Percentiles rank a stretch among this genome's conserved stretches.
These are phyloP conservation scores for Panellus pusillus DNA, from an alignment of 768 basidiomycete genomes.

Conservation along the genomic window DNA sequence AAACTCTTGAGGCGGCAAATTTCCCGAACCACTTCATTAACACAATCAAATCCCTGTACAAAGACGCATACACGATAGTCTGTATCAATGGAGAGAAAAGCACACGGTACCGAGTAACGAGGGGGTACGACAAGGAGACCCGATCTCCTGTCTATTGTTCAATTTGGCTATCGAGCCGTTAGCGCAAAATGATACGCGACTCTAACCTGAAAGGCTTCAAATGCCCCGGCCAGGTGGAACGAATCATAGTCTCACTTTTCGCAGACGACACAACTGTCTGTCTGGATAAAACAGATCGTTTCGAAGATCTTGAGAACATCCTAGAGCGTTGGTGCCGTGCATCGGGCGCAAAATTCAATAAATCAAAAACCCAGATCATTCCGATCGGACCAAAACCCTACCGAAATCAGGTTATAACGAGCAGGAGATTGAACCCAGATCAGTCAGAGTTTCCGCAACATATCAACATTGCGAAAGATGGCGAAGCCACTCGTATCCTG, in stretches of 20 bases:
- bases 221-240: conserved; percentile 18
- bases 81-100: conserved; percentile 19
- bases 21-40: conserved; percentile 16
- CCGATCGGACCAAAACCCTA: neutral
- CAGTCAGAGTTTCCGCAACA: neutral
- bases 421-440: neutral
- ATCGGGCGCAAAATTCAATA: neutral
- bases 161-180: conserved; percentile 43
- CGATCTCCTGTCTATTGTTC: conserved; percentile 39
- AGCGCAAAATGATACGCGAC: conserved; percentile 26
- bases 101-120: conserved; percentile 11
- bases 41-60: conserved; percentile 21
- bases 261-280: conserved; percentile 43
- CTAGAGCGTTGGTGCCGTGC: conserved; percentile 37
- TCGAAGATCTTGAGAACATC: conserved; percentile 24
- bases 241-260: conserved; percentile 35
- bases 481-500: conserved; percentile 11
- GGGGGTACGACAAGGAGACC: conserved; percentile 34
- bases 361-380: neutral
- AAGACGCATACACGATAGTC: neutral
- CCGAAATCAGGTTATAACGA: neutral
- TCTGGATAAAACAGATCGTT: conserved; percentile 31
- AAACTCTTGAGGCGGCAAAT: neutral
- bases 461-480: conserved; percentile 17
- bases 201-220: conserved; percentile 30